phyloP scores from a whole-genome alignment of 257 asterid species.

The Buddleja alternifolia region DNA sequence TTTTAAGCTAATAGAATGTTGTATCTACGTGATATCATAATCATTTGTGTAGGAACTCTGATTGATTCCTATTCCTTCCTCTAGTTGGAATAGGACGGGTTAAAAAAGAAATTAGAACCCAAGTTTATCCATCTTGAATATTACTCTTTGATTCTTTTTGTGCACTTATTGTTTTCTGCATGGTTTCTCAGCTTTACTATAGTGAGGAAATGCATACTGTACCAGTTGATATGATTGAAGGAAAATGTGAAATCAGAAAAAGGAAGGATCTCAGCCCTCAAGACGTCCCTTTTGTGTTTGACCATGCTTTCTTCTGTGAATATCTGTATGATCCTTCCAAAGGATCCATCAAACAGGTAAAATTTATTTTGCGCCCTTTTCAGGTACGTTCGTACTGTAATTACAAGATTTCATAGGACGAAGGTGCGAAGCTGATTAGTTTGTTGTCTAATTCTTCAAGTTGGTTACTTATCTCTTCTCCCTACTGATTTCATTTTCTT shows the following conservation, averaged over 20 bases:
- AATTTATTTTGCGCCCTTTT: not conserved
- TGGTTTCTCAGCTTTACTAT: constrained; percentile 69
- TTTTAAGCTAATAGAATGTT: not conserved
- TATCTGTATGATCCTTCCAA: constrained; percentile 72
- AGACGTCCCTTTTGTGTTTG: constrained; percentile 63
- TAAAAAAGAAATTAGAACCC: no score
- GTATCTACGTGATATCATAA: not conserved
- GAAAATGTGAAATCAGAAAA: constrained; percentile 85
- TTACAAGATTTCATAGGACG: no score
- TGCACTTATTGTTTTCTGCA: constrained; percentile 28
- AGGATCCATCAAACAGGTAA: constrained; percentile 87
- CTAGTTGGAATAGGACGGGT: no score
- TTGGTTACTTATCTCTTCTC: constrained; percentile 21
- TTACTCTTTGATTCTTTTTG: constrained; percentile 6
- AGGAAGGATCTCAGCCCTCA: constrained; percentile 70
- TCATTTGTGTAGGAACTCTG: not conserved
- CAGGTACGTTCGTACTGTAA: not conserved
- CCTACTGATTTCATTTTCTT: constrained; percentile 1
- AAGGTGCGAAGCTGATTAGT: constrained; percentile 1
- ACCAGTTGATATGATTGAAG: constrained; percentile 64
- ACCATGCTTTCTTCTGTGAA: constrained; percentile 91
- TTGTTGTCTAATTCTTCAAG: not conserved
- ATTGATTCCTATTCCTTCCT: no score
- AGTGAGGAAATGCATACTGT: constrained; percentile 73
- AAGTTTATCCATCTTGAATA: not conserved